These are phyloP conservation scores for Penicillium canescens DNA, from an alignment of 495 filamentous ascomycete genomes.

Conservation along the genomic window DNA sequence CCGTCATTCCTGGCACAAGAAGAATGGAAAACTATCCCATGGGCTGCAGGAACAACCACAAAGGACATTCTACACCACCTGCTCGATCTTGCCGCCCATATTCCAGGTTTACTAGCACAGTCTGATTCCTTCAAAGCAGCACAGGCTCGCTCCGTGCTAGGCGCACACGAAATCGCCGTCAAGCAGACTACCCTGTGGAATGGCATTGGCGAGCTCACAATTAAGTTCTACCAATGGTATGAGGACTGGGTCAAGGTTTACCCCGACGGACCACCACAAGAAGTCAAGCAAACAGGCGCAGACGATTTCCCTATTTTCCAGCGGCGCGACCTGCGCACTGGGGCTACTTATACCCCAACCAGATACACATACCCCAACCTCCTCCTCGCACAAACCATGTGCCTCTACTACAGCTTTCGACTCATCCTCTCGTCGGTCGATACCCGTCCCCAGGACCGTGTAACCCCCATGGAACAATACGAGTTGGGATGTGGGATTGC, in stretches of 20 bases:
- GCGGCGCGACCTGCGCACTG: slow-evolving; percentile 41
- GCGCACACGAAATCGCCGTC: slow-evolving; percentile 35
- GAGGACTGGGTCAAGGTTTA: slow-evolving; percentile 34
- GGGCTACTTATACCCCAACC: slow-evolving; percentile 34
- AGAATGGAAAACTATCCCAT: slow-evolving; percentile 47
- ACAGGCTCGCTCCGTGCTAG: slow-evolving; percentile 18
- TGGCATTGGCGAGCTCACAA: slow-evolving; percentile 33
- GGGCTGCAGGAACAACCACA: slow-evolving; percentile 39
- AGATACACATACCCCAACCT: slow-evolving; percentile 41
- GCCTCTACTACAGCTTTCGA: slow-evolving; percentile 37
- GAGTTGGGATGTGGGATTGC: slow-evolving; percentile 42
- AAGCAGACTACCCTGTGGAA: slow-evolving; percentile 43
- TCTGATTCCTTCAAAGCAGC: slow-evolving; percentile 33
- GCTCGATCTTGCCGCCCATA: slow-evolving; percentile 40
- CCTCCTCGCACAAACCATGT: slow-evolving; percentile 46
- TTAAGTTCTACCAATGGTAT: slow-evolving; percentile 37
- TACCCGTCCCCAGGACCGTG: slow-evolving; percentile 32
- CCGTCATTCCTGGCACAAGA: slow-evolving; percentile 39
- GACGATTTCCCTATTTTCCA: slow-evolving; percentile 41
- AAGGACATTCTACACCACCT: slow-evolving; percentile 47
- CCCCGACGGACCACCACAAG: slow-evolving; percentile 34
- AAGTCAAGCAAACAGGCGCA: slow-evolving; percentile 24
- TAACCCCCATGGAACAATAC: slow-evolving; percentile 39
- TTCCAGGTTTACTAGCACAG: slow-evolving; percentile 34
- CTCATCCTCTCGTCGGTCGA: slow-evolving; percentile 43